A percentile compares a stretch with the other conserved stretches of the same genome.
Conservation (phyloP, 257 asterid species). For the Solanum virginianum region DNA sequence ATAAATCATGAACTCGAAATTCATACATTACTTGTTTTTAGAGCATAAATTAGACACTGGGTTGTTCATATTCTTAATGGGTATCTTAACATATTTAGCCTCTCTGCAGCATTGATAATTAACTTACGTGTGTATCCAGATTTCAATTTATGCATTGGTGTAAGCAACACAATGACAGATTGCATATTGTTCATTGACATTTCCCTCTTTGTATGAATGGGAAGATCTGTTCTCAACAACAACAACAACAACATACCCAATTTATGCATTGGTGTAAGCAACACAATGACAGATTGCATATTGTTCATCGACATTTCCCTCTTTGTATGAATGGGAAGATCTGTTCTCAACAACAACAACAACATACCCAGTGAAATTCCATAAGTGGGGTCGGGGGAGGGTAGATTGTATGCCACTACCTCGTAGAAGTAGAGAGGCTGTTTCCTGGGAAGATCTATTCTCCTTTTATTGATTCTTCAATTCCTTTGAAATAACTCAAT, state of each 20-base stretch:
- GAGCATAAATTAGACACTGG: background rate
- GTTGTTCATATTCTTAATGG: background rate
- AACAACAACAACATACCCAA: no score
- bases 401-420: no score
- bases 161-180: background rate
- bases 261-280: background rate
- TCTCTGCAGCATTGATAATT: background rate
- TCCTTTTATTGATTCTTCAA: background rate
- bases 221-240: background rate
- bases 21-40: background rate
- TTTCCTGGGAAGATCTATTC: no score
- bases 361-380: no score
- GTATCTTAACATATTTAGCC: background rate
- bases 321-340: background rate
- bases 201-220: background rate
- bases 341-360: no score
- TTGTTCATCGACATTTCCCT: background rate
- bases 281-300: background rate
- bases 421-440: no score
- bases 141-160: background rate
- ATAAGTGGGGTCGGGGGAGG: no score
- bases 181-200: background rate
- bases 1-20: background rate
- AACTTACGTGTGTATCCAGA: background rate
- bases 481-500: background rate